phyloP scores from a whole-genome alignment of 306 rosid species.

The Citrullus mucosospermus region DNA sequence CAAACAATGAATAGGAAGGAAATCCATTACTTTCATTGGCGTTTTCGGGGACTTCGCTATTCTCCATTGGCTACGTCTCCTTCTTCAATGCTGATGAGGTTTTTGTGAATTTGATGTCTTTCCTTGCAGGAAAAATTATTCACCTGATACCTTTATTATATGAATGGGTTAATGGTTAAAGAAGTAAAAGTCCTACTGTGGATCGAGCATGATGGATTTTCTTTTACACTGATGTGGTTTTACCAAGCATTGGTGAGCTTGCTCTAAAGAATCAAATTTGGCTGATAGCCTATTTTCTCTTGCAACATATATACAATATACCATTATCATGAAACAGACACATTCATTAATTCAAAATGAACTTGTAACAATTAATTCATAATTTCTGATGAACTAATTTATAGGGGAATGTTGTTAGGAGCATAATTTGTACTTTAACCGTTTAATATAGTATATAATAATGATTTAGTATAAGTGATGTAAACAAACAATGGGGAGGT shows the following conservation, averaged over 20 bases:
- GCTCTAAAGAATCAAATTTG: slow-evolving; percentile 23
- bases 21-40: slow-evolving; percentile 73
- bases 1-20: neutral
- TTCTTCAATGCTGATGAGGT: neutral
- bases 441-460: neutral
- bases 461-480: neutral
- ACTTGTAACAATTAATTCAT: neutral
- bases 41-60: slow-evolving; percentile 60
- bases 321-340: neutral
- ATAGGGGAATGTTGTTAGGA: neutral
- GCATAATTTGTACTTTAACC: neutral
- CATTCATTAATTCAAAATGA: too few relatives aligned
- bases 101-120: neutral
- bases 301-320: neutral
- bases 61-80: slow-evolving; percentile 33
- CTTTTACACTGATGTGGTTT: too few relatives aligned
- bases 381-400: neutral
- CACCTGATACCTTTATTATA: too few relatives aligned
- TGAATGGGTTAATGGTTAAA: too few relatives aligned
- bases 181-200: too few relatives aligned
- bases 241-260: too few relatives aligned
- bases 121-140: too few relatives aligned
- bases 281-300: slow-evolving; percentile 31
- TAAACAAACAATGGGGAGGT: neutral
- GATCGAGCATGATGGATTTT: too few relatives aligned